These are phyloP conservation scores for Auricularia sp. DNA, from an alignment of 768 basidiomycete species.

Conservation along the genomic window DNA sequence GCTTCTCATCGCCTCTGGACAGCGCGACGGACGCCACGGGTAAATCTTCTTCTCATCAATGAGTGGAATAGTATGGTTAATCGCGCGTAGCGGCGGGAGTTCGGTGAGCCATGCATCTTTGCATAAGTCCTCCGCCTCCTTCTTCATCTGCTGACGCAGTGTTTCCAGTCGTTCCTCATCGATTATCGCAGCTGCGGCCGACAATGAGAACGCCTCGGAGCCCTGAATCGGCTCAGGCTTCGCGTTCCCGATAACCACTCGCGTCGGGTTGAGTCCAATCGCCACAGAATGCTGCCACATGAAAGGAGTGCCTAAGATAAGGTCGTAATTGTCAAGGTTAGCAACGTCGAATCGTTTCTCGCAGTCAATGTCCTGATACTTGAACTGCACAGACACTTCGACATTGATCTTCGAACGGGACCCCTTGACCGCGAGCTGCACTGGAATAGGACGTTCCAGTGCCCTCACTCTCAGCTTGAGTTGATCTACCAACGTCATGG, in stretches of 20 bases:
- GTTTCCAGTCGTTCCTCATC: not conserved
- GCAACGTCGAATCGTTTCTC: slow-evolving; percentile 19
- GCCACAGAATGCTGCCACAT: slow-evolving; percentile 22
- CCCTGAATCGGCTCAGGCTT: not conserved
- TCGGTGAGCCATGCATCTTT: slow-evolving; percentile 11
- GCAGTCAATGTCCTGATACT: slow-evolving; percentile 5
- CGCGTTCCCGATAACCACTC: not conserved
- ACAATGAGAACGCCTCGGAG: not conserved
- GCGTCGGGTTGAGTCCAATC: slow-evolving; percentile 16
- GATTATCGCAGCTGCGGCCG: not conserved
- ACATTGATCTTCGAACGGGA: slow-evolving; percentile 7
- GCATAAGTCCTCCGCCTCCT: not conserved
- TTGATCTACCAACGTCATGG: slow-evolving; percentile 9
- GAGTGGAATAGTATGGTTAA: slow-evolving; percentile 34
- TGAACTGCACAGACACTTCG: not conserved
- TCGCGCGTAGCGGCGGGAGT: slow-evolving; percentile 28
- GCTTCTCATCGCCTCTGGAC: slow-evolving; percentile 25
- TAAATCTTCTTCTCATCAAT: slow-evolving; percentile 26
- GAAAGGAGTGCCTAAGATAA: slow-evolving; percentile 28
- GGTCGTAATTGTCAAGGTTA: slow-evolving; percentile 29
- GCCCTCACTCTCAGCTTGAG: not conserved
- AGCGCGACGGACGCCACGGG: slow-evolving; percentile 22
- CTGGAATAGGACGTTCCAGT: slow-evolving; percentile 5
- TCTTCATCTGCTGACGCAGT: not conserved
- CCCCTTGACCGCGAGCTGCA: slow-evolving; percentile 9